Conservation (phyloP, 768 basidiomycete genomes). For the Ramaria sp. region DNA sequence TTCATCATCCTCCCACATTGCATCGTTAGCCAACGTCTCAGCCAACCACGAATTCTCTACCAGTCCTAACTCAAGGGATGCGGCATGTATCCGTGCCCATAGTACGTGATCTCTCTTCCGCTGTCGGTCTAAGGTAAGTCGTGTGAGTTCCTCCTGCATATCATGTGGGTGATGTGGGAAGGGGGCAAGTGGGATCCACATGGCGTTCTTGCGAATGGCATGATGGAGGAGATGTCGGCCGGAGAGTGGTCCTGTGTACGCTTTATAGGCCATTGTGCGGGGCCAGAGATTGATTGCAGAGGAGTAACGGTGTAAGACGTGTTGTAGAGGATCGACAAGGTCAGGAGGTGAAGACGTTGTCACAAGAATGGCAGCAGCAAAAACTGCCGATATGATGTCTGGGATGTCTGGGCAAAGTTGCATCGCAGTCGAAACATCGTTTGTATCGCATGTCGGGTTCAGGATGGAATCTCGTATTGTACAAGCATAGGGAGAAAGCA, state of each 20-base stretch:
- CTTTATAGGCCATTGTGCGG: slow-evolving; percentile 7
- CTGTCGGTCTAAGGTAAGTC: slow-evolving; percentile 48
- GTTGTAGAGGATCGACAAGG: slow-evolving; percentile 3
- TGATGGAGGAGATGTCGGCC: slow-evolving; percentile 49
- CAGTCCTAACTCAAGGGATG: slow-evolving; percentile 49
- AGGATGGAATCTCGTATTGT: slow-evolving; percentile 7
- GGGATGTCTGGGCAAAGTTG: slow-evolving; percentile 6
- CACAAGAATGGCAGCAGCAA: not conserved
- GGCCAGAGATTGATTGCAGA: slow-evolving; percentile 1
- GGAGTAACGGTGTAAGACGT: slow-evolving; percentile 7
- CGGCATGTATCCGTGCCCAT: slow-evolving; percentile 57
- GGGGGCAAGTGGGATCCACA: slow-evolving; percentile 31
- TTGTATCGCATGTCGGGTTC: not conserved
- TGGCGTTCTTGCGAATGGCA: slow-evolving; percentile 44
- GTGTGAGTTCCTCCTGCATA: slow-evolving; percentile 49
- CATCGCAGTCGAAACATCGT: slow-evolving; percentile 4
- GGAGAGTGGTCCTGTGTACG: slow-evolving; percentile 35
- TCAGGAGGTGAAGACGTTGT: not conserved
- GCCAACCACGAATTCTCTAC: slow-evolving; percentile 29
- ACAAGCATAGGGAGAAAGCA: slow-evolving; percentile 3
- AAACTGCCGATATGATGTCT: slow-evolving; percentile 4
- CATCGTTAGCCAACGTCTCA: slow-evolving; percentile 51
- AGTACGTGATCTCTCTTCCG: slow-evolving; percentile 53
- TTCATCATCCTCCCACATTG: slow-evolving; percentile 55
- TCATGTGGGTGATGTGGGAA: slow-evolving; percentile 8